A percentile compares a stretch with the other conserved stretches of the same genome.
Conservation (phyloP, 2,329 filamentous ascomycete genomes). For the Macroventuria anomochaeta region DNA sequence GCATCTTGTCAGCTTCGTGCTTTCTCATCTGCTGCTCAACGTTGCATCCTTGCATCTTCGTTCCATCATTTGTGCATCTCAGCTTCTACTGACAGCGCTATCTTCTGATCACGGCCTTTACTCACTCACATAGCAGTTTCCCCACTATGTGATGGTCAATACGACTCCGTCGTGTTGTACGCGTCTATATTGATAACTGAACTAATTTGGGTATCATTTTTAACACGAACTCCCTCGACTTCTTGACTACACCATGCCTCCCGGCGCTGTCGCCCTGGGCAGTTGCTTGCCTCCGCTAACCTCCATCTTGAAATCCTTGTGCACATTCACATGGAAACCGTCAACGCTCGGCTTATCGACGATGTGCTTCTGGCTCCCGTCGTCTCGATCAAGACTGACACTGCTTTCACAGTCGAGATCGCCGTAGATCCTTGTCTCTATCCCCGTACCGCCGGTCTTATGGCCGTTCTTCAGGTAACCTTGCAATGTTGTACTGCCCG, state of each 20-base stretch:
- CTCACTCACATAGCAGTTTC: no score
- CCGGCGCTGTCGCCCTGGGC: constrained; percentile 7
- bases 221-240: background rate
- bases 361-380: constrained; percentile 16
- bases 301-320: constrained; percentile 18
- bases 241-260: constrained; percentile 1
- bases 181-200: background rate
- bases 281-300: constrained; percentile 13
- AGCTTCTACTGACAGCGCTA: background rate
- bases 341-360: constrained; percentile 9
- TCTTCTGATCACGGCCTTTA: background rate
- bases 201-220: background rate
- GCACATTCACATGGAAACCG: constrained; percentile 14
- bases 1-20: background rate
- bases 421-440: constrained; percentile 23
- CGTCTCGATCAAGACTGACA: constrained; percentile 14
- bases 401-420: constrained; percentile 14
- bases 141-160: background rate
- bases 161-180: background rate
- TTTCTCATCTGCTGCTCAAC: background rate
- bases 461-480: constrained; percentile 9
- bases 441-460: constrained; percentile 1
- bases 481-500: constrained; percentile 9
- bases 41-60: background rate
- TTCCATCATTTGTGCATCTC: background rate